Percentiles rank a stretch among this genome's conserved stretches.
Evolutionary conservation across 2,329 filamentous ascomycete genomes (phyloP).

Genomic region (Pleomassaria siparia): DNA sequence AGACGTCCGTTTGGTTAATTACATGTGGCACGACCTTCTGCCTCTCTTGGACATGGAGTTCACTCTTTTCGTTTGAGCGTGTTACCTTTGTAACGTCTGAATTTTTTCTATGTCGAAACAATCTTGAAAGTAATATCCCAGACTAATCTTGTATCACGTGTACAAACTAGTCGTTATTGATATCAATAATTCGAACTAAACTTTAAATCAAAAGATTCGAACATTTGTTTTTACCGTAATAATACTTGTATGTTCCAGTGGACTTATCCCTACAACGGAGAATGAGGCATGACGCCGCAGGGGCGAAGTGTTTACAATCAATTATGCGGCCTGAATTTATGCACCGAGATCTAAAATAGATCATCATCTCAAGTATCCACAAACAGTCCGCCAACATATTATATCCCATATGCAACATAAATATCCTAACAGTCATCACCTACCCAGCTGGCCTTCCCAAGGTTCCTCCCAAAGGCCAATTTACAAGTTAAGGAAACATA

Average conservation of each 20-base stretch:
- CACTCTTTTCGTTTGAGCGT: not conserved
- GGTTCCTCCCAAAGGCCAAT: not conserved
- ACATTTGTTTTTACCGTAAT: no score
- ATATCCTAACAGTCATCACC: not conserved
- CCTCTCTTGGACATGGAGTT: not conserved
- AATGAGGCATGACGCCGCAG: not conserved
- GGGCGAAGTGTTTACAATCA: no score
- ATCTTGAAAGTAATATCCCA: no score
- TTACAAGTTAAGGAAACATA: slow-evolving; percentile 28
- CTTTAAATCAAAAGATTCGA: not conserved
- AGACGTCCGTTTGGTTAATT: not conserved
- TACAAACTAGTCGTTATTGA: no score
- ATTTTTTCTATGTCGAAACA: no score
- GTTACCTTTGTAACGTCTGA: no score
- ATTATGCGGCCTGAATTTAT: no score
- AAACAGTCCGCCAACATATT: not conserved
- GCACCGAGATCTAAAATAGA: not conserved
- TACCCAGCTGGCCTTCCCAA: not conserved
- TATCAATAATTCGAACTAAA: no score
- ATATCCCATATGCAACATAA: not conserved
- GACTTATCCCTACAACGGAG: not conserved
- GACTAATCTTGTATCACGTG: no score
- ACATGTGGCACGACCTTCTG: not conserved
- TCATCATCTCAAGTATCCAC: not conserved
- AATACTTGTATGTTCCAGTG: no score